Evolutionary conservation across 2,329 filamentous ascomycete species (phyloP), one percentile per base, ranked within the genome.

Genomic region (Fusarium sp.): DNA sequence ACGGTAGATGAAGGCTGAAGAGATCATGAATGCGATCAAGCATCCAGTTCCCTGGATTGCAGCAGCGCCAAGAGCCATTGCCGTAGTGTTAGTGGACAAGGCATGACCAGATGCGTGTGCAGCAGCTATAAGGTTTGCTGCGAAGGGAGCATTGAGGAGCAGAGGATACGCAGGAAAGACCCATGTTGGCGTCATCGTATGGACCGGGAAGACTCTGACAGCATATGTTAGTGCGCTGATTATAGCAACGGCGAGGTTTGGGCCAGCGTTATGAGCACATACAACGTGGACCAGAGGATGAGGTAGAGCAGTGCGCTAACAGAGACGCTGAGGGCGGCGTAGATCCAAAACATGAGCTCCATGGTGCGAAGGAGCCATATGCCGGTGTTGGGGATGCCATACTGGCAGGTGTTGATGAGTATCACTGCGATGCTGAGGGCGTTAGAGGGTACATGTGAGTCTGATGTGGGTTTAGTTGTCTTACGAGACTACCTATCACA

Each of bases 141-240:
- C 94, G 75, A 95, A 91, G 0, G 94, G 92, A 0, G 92, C 94
- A 25, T 93, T 90, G 10, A 97, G 89, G 5, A 97, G 88, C 25
- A 97, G 86, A 0, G 94, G 94, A 74, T 97, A 97, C 1, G 93
- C 94, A 0, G 94, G 94, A 74, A 97, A 97, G 64, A 96, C 95
- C 94, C 94, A 97, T 20, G 95, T 91, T 0, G 94, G 94, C 0
- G 94, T 97, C 94, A 97, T 97, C 62, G 91, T 91, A 36, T 94
- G 92, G 57, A 97, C 94, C 0, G 94, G 87, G 58, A 88, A 88
- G 29, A 85, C 84, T 82, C 84, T 89, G 20, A 6, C 8, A 36
- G 40, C 20, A 31, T 31, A 2, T 9, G 13, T 66, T 5, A 70
- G 50, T 47, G 36, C 16, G 4, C 4, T 29, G 4, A 25, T 16